Conservation (phyloP, 2,329 filamentous ascomycete genomes). For the Akanthomyces dipterigenus region DNA sequence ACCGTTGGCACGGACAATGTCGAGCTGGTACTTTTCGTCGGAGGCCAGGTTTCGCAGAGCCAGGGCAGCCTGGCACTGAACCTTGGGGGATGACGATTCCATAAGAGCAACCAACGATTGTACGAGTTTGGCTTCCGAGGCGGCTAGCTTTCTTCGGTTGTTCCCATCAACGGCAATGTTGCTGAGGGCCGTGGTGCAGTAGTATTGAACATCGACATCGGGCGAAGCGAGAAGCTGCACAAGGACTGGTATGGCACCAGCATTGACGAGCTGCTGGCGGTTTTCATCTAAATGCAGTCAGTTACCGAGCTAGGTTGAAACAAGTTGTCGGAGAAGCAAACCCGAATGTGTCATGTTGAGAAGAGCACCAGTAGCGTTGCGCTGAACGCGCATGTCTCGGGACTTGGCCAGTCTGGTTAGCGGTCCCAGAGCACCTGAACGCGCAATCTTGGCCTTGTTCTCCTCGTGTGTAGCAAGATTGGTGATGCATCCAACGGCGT, state of each 20-base stretch:
- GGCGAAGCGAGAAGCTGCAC: constrained; percentile 88
- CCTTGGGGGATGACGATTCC: constrained; percentile 95
- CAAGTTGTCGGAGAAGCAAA: constrained; percentile 36
- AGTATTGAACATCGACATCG: constrained; percentile 98
- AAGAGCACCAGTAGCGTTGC: constrained; percentile 91
- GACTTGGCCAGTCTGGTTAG: constrained; percentile 91
- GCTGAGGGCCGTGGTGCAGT: constrained; percentile 96
- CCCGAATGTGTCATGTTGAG: constrained; percentile 99
- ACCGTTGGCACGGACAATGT: constrained; percentile 87
- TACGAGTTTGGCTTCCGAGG: constrained; percentile 84
- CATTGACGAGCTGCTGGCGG: constrained; percentile 92
- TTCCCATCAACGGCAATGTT: constrained; percentile 94
- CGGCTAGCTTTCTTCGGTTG: constrained; percentile 84
- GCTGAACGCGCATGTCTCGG: constrained; percentile 96
- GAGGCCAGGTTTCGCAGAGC: constrained; percentile 92
- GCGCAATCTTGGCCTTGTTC: constrained; percentile 97
- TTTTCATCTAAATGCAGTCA: constrained; percentile 69
- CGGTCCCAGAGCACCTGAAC: constrained; percentile 85
- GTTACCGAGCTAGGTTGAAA: constrained; percentile 8
- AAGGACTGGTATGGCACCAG: constrained; percentile 93
- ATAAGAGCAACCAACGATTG: constrained; percentile 92
- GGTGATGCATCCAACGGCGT: constrained; percentile 97
- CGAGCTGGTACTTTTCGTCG: constrained; percentile 96
- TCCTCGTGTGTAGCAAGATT: constrained; percentile 97
- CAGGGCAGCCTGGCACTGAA: constrained; percentile 93